Base-by-base conservation (phyloP, 73 alveolate genomes). In the Tetrahymena thermophila region DNA sequence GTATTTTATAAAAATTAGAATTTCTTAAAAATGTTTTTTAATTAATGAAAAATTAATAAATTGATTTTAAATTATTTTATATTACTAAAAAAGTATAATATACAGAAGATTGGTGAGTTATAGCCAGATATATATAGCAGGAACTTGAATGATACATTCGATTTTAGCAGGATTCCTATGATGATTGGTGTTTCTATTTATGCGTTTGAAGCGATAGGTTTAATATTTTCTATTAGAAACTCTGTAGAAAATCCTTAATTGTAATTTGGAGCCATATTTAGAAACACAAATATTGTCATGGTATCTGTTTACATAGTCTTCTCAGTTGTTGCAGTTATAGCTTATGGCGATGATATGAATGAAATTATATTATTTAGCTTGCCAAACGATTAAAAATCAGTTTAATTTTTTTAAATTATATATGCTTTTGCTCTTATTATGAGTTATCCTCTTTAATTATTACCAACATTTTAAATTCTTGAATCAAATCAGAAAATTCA, bases 161-260 rank as follows among this genome's bases (percentile, higher is more conserved):
- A 71, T 71, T 71, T 71, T 31, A 71, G 89, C 23, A 93, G 89
- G 35, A 35, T 95, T 25, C 94, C 97, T 10, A 95, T 94, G 35
- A 85, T 89, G 94, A 95, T 95, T 16, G 97, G 97, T 23, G 97
- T 95, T 35, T 43, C 95, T 11, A 95, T 95, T 43, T 95, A 85
- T 56, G 94, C 97, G 17, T 95, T 95, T 55, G 97, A 95, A 34
- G 95, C 97, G 28, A 94, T 95, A 34, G 97, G 97, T 34, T 71
- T 89, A 19, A 35, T 95, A 13, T 44, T 95, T 50, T 85, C 93
- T 23, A 89, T 95, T 3, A 85, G 94, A 95, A 71, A 56, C 35
- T 95, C 97, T 11, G 94, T 95, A 19, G 89, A 71, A 71, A 31
- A 71, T 71, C 89, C 89, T 23, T 71, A 71, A 71, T 71, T n/a